Evolutionary conservation across 768 basidiomycete genomes (phyloP), one percentile per base, ranked within the genome.

Genomic region (Erythrobasidium yunnanense): DNA sequence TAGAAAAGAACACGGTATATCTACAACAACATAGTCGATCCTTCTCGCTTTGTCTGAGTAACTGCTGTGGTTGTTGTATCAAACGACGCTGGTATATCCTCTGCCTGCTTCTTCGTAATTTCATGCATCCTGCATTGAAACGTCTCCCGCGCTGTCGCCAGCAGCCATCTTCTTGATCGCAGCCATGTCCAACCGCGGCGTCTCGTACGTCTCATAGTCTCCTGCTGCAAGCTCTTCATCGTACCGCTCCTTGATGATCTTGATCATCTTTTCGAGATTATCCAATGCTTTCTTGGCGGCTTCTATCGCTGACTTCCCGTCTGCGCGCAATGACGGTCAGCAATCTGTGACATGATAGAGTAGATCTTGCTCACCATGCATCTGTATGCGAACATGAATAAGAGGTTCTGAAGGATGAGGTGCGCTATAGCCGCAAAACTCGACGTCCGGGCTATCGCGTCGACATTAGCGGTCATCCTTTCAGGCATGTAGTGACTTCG

Each of bases 381-480:
- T 97, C 82, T 97, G 93, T 67, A 97, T 90, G n/a, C 95, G 87
- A 27, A 97, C 79, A 73, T 96, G 88, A 72, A 99, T 95, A 71
- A 87, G 85, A 71, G 89, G 87, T 79, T 99, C 95, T 8, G 93
- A 95, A 2, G 95, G 95, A 79, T 97, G 95, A 1, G 95, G 95
- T 33, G 83, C 86, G 71, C 87, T 90, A 80, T 97, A 97, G 30
- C 95, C 95, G 75, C 95, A 97, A 74, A 97, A 96, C 77, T 95
- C 90, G 38, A 96, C 93, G 71, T 89, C 90, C 4, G 93, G 89
- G 75, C 93, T 17, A 23, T 52, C 22, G 1, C 46, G 46, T 60
- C 27, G 47, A n/a, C n/a, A n/a, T n/a, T n/a, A n/a, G n/a, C n/a
- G n/a, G n/a, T n/a, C n/a, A n/a, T n/a, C n/a, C n/a, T n/a, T n/a